Percentiles rank a stretch among this genome's conserved stretches.
phyloP scores from a whole-genome alignment of 1,284 basidiomycete species.

The Ganoderma sinense region DNA sequence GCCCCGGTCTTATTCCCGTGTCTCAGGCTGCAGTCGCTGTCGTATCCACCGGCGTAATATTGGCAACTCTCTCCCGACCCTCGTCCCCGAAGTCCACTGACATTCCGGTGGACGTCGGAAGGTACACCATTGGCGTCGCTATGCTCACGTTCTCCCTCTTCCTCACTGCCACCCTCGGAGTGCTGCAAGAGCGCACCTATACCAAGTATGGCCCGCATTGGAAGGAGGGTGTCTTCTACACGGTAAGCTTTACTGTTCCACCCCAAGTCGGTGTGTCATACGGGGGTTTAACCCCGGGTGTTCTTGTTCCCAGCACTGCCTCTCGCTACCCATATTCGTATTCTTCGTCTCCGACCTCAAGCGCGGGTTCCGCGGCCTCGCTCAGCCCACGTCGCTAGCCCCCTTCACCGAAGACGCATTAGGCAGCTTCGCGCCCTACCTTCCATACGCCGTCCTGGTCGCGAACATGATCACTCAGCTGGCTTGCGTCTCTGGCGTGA shows the following conservation, averaged over 20 bases:
- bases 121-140: conserved; percentile 74
- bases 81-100: conserved; percentile 43
- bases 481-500: conserved; percentile 89
- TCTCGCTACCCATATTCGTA: conserved; percentile 81
- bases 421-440: conserved; percentile 30
- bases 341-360: conserved; percentile 67
- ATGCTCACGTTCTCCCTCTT: conserved; percentile 79
- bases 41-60: conserved; percentile 78
- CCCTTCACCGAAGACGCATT: conserved; percentile 16
- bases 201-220: conserved; percentile 77
- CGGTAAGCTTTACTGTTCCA: conserved; percentile 45
- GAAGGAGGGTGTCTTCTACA: conserved; percentile 90
- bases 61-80: conserved; percentile 78
- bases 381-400: conserved; percentile 26
- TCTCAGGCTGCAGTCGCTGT: conserved; percentile 69
- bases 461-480: conserved; percentile 83
- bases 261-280: background rate
- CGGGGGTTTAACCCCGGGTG: background rate
- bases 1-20: background rate
- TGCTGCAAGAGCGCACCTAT: conserved; percentile 87
- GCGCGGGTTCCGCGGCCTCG: conserved; percentile 58
- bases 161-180: conserved; percentile 77
- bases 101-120: conserved; percentile 45
- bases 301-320: conserved; percentile 55
- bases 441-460: conserved; percentile 62